phyloP scores from a whole-genome alignment of 805 yeast genomes.

The Clavispora phyllophila region DNA sequence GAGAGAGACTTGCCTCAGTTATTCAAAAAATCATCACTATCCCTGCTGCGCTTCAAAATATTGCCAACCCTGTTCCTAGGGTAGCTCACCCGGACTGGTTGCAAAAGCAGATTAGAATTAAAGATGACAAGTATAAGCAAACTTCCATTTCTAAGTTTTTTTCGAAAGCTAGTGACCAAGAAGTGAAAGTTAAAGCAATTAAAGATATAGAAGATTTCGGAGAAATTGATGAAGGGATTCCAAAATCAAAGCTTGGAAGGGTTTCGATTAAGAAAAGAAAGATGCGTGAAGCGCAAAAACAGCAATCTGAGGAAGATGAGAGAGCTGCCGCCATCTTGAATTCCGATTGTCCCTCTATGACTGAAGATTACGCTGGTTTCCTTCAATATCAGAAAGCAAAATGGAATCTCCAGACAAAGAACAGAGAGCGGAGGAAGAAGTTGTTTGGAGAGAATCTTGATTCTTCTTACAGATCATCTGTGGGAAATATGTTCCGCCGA shows the following conservation, averaged over 20 bases:
- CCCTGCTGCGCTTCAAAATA: slow-evolving; percentile 92
- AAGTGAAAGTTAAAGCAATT: slow-evolving; percentile 29
- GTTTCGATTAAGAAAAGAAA: slow-evolving; percentile 47
- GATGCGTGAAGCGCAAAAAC: slow-evolving; percentile 17
- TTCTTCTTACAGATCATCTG: slow-evolving; percentile 49
- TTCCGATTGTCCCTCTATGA: slow-evolving; percentile 60
- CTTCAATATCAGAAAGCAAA: slow-evolving; percentile 75
- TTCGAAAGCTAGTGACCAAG: slow-evolving; percentile 35
- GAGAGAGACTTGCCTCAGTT: slow-evolving; percentile 86
- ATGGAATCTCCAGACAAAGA: slow-evolving; percentile 77
- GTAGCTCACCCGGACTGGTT: slow-evolving; percentile 95
- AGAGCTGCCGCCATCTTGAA: slow-evolving; percentile 42
- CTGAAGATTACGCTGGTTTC: slow-evolving; percentile 62
- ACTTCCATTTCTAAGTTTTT: slow-evolving; percentile 58
- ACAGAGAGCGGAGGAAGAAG: slow-evolving; percentile 64
- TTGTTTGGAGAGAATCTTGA: slow-evolving; percentile 68
- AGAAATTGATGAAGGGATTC: slow-evolving; percentile 18
- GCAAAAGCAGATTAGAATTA: slow-evolving; percentile 51
- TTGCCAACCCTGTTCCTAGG: slow-evolving; percentile 89
- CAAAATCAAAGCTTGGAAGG: slow-evolving; percentile 32
- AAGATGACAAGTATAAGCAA: slow-evolving; percentile 70
- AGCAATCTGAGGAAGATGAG: slow-evolving; percentile 40
- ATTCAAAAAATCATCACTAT: slow-evolving; percentile 92
- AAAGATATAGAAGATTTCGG: slow-evolving; percentile 78
- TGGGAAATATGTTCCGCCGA: slow-evolving; percentile 65